A percentile compares a stretch with the other conserved stretches of the same genome.
phyloP scores from a whole-genome alignment of 208 protist genomes.

The Trypanosoma vivax region DNA sequence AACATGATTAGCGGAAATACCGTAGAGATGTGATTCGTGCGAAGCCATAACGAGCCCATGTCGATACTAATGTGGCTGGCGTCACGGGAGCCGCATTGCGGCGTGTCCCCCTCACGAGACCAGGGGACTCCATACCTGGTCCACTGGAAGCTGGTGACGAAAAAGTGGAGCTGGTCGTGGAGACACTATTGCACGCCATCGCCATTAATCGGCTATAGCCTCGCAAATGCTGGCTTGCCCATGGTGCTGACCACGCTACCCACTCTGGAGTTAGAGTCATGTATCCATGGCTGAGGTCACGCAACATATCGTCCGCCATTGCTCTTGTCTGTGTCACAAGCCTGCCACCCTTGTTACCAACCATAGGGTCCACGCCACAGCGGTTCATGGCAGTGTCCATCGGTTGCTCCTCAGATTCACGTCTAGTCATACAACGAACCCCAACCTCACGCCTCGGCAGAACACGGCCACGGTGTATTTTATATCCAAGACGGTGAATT shows the following conservation, averaged over 20 bases:
- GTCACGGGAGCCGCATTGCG: constrained; percentile 17
- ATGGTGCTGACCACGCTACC: constrained; percentile 77
- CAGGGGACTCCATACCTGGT: too few relatives aligned
- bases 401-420: constrained; percentile 10
- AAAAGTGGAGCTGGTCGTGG: neutral
- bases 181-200: neutral
- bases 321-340: neutral
- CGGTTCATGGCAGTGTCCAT: constrained; percentile 5
- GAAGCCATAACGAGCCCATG: neutral
- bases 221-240: constrained; percentile 46
- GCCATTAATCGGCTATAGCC: constrained; percentile 20
- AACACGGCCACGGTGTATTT: constrained; percentile 42
- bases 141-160: too few relatives aligned
- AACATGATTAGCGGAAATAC: neutral
- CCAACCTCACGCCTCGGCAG: constrained; percentile 54
- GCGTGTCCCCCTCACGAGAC: constrained; percentile 12
- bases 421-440: constrained; percentile 18
- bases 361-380: neutral
- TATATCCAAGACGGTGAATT: constrained; percentile 68
- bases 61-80: constrained; percentile 10
- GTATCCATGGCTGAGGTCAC: constrained; percentile 41
- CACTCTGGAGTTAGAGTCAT: constrained; percentile 59
- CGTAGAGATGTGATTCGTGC: neutral
- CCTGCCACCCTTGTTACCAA: constrained; percentile 1
- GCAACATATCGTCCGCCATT: constrained; percentile 34